phyloP scores from a whole-genome alignment of 2,329 filamentous ascomycete species.

The Colletotrichum liriopes region DNA sequence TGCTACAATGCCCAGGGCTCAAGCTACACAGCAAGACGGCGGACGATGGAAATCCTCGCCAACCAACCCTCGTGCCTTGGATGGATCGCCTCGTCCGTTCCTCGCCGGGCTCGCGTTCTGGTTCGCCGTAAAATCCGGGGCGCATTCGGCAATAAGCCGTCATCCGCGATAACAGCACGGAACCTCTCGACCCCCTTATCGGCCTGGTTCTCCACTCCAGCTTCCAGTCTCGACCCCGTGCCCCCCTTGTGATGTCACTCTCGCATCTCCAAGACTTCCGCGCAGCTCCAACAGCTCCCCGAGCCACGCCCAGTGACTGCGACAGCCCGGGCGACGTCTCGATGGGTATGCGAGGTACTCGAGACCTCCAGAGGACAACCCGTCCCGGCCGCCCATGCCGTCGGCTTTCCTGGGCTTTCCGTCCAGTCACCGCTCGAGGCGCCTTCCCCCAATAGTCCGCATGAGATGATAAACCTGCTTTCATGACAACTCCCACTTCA shows the following conservation, averaged over 20 bases:
- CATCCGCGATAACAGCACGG: constrained; percentile 10
- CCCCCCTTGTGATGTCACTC: constrained; percentile 33
- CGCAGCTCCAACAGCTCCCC: neutral
- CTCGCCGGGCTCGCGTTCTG: neutral
- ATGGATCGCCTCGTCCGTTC: neutral
- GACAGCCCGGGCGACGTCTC: neutral
- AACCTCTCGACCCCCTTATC: constrained; percentile 1
- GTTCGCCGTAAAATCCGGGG: neutral
- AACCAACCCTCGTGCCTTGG: neutral
- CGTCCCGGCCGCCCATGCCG: neutral
- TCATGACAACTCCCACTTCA: neutral
- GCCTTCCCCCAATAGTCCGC: neutral
- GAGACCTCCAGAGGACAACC: neutral
- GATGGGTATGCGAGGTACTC: neutral
- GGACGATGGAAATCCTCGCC: neutral
- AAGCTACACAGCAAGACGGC: neutral
- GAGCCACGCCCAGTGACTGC: neutral
- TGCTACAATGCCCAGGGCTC: neutral
- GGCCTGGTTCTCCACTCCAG: neutral
- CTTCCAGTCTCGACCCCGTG: neutral
- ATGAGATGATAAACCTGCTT: constrained; percentile 7
- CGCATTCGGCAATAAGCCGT: neutral
- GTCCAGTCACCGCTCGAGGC: neutral
- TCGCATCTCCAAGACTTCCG: neutral
- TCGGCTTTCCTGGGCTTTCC: neutral